A percentile compares a stretch with the other conserved stretches of the same genome.
These are phyloP conservation scores for Hondaea fermentalgiana DNA, from an alignment of 108 stramenopile genomes.

Conservation along the genomic window DNA sequence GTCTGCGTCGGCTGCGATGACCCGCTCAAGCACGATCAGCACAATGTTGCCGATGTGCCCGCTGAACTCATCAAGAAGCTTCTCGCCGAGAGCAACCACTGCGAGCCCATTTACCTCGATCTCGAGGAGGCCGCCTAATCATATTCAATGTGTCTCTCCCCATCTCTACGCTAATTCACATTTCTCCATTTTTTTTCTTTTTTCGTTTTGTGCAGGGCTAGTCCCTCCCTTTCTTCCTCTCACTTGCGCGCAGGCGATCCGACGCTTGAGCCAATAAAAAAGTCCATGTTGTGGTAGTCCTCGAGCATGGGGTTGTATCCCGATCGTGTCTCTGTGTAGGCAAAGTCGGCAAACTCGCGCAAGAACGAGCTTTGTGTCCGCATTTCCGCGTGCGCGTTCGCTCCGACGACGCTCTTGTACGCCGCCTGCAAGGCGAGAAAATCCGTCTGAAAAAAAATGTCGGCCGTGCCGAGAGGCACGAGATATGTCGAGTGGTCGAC, in stretches of 20 bases:
- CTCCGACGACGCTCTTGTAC: background rate
- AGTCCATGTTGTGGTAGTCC: background rate
- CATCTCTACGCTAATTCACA: background rate
- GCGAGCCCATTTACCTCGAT: background rate
- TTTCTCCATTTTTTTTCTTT: background rate
- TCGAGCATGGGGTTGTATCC: conserved; percentile 17
- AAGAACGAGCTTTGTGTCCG: background rate
- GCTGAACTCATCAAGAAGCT: background rate
- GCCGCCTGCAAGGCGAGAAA: background rate
- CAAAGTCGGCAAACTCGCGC: background rate
- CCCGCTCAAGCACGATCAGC: background rate
- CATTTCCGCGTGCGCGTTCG: background rate
- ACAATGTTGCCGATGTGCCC: background rate
- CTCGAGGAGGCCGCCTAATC: background rate
- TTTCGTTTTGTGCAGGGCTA: background rate
- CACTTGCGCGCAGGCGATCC: too few species aligned
- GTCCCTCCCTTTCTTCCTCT: too few species aligned
- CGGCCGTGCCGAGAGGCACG: background rate
- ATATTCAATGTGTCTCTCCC: background rate
- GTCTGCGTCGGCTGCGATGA: conserved; percentile 6
- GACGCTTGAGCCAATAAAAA: background rate
- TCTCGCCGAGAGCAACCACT: background rate
- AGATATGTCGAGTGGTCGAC: background rate
- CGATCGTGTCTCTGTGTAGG: background rate
- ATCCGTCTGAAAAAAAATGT: conserved; percentile 20